Evolutionary conservation across 2,329 filamentous ascomycete species (phyloP), one percentile per base, ranked within the genome.

Genomic region (Sporothrix pseudoabietina): DNA sequence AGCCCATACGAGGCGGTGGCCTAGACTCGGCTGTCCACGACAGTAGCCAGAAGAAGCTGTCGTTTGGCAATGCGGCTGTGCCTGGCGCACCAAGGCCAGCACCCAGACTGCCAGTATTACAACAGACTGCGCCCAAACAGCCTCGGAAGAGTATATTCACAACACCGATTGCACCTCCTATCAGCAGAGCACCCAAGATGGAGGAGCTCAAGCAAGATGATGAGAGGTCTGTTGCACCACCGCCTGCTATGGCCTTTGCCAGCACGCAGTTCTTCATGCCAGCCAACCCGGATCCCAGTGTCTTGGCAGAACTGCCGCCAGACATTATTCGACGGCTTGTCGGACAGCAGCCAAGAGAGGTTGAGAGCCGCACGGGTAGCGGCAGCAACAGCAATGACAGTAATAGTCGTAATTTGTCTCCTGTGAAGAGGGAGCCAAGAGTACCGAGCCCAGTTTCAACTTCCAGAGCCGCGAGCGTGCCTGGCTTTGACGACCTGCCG

Each of bases 201-300:
- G 35, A 44, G 39, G 22, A 65, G 19, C 19, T 35, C 1, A 35
- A n/a, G 22, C n/a, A 66, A 57, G 41, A 78, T 84, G 83, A 54
- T 84, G 83, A 54, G 0, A 41, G n/a, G 26, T 10, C 5, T 0
- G 10, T 14, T 12, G 12, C 22, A 3, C 26, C 22, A 3, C 22
- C 52, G 0, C 26, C 26, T 26, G 16, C 35, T 9, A 49, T 66
- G 5, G 47, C 22, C 1, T 16, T 76, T 16, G n/a, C 89, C 3
- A 94, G 95, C 1, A 97, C 95, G 0, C 96, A 99, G 78, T 99
- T 99, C 78, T 89, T 98, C 65, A 85, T 99, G 77, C 96, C 96
- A 0, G 88, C 88, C 0, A 93, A 97, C 77, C 87, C 92, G 1
- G 96, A 99, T 79, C 90, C 91, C 0, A 85, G 87, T n/a, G 91